Base-by-base conservation (phyloP, 2,329 filamentous ascomycete genomes). In the Periconia digitata region DNA sequence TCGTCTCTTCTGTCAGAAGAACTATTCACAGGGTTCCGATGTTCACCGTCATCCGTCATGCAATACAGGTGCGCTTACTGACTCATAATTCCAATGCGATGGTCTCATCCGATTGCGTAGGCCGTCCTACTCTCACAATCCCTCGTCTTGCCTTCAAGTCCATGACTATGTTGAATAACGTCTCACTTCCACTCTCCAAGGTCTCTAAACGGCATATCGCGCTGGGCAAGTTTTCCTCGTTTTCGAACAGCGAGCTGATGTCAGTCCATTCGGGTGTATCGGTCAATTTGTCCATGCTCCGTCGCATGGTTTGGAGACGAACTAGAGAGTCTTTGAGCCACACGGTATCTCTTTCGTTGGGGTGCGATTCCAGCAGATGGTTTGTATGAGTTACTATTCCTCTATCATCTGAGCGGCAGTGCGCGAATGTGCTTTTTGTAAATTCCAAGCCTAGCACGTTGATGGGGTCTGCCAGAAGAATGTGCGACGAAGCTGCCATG, bases 401-500 rank as follows among this genome's bases (percentile, higher is more conserved):
- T 1, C 40, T 46, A 0, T 40, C 47, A 51, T 76, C 72, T 51
- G 72, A 50, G 52, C 51, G 8, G 67, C 51, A 63, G 54, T 68
- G 46, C 20, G 52, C 71, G 58, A 55, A 66, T 16, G 54, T 69
- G 45, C 51, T 62, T 59, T 69, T 75, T 0, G 66, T 66, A 34
- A 67, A 82, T 56, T 84, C 81, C 6, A 83, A 53, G 0, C 81
- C 80, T 4, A 77, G 56, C 0, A 72, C 72, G 0, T 74, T 75
- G 0, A 59, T 68, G 3, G 64, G 52, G 59, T 84, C 81, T 0
- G 75, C 80, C 32, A 84, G 64, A 0, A 81, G 64, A 51, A 84
- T 82, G 52, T 83, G 79, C 43, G 78, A 80, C 3, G 79, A 72
- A 6, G 72, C 72, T 0, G 81, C 80, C 39, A 84, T 74, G 7